phyloP scores from a whole-genome alignment of 31 red algal genomes.

The Porphyra umbilicalis region DNA sequence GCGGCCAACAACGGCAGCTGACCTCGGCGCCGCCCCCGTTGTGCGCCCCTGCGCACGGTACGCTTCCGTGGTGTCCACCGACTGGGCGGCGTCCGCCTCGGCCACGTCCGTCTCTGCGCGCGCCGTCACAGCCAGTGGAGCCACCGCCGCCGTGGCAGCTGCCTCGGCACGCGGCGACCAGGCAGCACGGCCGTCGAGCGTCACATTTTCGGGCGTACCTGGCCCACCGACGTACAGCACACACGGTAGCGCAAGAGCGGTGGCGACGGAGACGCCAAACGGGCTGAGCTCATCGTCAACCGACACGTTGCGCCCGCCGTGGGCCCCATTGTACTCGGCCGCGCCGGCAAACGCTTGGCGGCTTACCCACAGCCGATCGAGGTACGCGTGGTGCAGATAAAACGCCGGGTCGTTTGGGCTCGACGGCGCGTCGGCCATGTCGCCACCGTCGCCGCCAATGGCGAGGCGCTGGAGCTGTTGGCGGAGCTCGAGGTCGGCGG shows the following conservation, averaged over 20 bases:
- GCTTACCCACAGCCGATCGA: slow-evolving; percentile 40
- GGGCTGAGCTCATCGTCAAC: neutral
- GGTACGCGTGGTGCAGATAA: slow-evolving; percentile 63
- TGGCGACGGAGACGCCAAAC: neutral
- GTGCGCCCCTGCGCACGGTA: neutral
- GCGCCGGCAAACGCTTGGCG: slow-evolving; percentile 14
- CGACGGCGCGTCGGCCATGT: slow-evolving; percentile 20
- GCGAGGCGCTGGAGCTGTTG: slow-evolving; percentile 31
- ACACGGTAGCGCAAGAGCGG: neutral
- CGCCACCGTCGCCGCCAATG: neutral
- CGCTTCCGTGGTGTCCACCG: neutral
- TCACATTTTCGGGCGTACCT: too few species aligned
- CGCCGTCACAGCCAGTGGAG: neutral
- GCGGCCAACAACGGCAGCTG: neutral
- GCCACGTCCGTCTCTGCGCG: neutral
- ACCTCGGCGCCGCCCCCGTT: neutral
- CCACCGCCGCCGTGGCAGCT: too few species aligned
- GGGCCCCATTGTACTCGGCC: slow-evolving; percentile 14
- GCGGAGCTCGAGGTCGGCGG: slow-evolving; percentile 38
- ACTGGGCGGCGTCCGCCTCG: neutral
- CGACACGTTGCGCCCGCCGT: neutral
- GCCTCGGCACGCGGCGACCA: neutral
- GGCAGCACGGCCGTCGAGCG: too few species aligned
- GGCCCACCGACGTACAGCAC: neutral
- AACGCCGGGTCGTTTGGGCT: slow-evolving; percentile 70